Evolutionary conservation across 2,329 filamentous ascomycete genomes (phyloP).

Genomic region (Fusarium sp.): DNA sequence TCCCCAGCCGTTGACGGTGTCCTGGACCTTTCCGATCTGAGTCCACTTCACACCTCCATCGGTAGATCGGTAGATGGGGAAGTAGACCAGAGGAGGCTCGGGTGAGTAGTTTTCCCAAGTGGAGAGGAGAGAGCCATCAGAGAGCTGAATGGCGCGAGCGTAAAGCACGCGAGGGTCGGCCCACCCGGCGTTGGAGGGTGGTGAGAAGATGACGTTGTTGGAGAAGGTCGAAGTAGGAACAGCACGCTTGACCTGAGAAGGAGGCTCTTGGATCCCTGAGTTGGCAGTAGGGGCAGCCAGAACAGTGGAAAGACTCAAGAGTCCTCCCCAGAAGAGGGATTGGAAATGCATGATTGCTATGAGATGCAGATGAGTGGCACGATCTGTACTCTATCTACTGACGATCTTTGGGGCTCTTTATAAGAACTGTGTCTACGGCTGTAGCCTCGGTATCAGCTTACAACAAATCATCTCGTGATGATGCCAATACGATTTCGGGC

Average conservation of each 20-base stretch:
- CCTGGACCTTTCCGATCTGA: conserved; percentile 72
- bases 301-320: conserved; percentile 32
- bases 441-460: conserved; percentile 5
- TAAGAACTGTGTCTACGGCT: background rate
- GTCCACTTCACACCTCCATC: conserved; percentile 71
- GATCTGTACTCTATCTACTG: background rate
- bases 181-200: conserved; percentile 51
- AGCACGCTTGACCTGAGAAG: conserved; percentile 26
- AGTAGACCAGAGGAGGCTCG: conserved; percentile 66
- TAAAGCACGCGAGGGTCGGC: conserved; percentile 59
- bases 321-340: conserved; percentile 31
- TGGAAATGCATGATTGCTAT: conserved; percentile 22
- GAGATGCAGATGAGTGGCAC: background rate
- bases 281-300: conserved; percentile 32
- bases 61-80: conserved; percentile 65
- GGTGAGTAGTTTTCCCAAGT: conserved; percentile 70
- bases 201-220: conserved; percentile 55
- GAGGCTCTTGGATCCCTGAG: background rate
- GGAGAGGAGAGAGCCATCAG: conserved; percentile 60
- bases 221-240: conserved; percentile 37
- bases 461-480: background rate
- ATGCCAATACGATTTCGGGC: conserved; percentile 12
- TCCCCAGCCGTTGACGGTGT: conserved; percentile 74
- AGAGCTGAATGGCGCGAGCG: conserved; percentile 59
- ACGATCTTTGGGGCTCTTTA: background rate